Evolutionary conservation across 1,139 yeast species (phyloP).

Genomic region (Taphrina sp.): DNA sequence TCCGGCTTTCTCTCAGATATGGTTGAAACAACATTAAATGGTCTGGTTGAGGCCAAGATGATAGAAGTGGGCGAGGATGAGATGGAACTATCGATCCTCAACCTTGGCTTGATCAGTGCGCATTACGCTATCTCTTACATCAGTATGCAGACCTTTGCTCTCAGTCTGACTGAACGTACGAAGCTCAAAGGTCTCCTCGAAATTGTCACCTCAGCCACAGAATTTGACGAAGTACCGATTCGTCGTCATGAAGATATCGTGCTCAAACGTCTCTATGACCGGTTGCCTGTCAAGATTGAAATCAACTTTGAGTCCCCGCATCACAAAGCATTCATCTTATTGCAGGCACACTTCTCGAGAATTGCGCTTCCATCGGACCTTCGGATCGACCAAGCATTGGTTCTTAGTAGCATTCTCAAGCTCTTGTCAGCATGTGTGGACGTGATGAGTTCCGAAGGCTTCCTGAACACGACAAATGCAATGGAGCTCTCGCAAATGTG

Average conservation of each 20-base stretch:
- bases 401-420: constrained; percentile 53
- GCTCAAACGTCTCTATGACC: constrained; percentile 55
- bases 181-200: constrained; percentile 66
- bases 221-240: constrained; percentile 63
- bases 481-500: constrained; percentile 91
- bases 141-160: constrained; percentile 62
- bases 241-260: constrained; percentile 58
- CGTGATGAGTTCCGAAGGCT: constrained; percentile 74
- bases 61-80: constrained; percentile 58
- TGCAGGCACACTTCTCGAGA: constrained; percentile 81
- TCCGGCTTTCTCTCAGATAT: constrained; percentile 80
- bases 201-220: constrained; percentile 63
- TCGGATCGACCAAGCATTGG: constrained; percentile 54
- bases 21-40: constrained; percentile 70
- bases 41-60: constrained; percentile 59
- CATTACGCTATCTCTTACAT: constrained; percentile 63
- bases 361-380: constrained; percentile 60
- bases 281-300: constrained; percentile 60
- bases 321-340: constrained; percentile 67
- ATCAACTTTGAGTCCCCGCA: constrained; percentile 49
- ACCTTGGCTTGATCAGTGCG: constrained; percentile 72
- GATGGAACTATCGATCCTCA: constrained; percentile 56
- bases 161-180: constrained; percentile 56
- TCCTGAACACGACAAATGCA: constrained; percentile 70
- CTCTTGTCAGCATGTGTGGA: constrained; percentile 71